Conservation (phyloP, 2,329 filamentous ascomycete species). For the Cladosporium austrohemisphaericum region DNA sequence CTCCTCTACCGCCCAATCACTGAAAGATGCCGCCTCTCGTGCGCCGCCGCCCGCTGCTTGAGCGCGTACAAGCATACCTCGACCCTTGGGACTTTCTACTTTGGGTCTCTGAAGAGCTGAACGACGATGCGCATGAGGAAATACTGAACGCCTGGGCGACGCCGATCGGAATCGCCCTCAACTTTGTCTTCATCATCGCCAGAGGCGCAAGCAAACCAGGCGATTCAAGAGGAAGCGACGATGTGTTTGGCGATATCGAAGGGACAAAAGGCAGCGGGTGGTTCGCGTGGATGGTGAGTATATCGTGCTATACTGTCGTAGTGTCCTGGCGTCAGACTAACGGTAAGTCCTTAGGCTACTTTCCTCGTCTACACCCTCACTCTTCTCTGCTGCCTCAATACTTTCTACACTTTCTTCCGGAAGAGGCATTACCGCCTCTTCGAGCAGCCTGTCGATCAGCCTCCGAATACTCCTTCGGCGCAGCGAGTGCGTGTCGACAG, state of each 20-base stretch:
- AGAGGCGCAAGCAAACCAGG: slow-evolving; percentile 57
- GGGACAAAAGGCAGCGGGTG: slow-evolving; percentile 55
- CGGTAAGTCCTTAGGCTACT: slow-evolving; percentile 36
- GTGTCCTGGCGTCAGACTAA: slow-evolving; percentile 4
- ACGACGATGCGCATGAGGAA: slow-evolving; percentile 87
- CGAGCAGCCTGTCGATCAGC: slow-evolving; percentile 73
- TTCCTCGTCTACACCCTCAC: slow-evolving; percentile 69
- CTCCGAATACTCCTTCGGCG: slow-evolving; percentile 77
- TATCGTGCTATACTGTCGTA: slow-evolving; percentile 46
- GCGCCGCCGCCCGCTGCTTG: slow-evolving; percentile 70
- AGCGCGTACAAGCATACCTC: slow-evolving; percentile 75
- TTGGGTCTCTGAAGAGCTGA: slow-evolving; percentile 88
- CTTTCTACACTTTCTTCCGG: slow-evolving; percentile 75
- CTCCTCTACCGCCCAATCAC: not conserved
- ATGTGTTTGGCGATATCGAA: slow-evolving; percentile 75
- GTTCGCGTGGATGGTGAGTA: slow-evolving; percentile 61
- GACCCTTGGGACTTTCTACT: slow-evolving; percentile 88
- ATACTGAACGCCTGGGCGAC: slow-evolving; percentile 67
- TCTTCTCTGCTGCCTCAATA: slow-evolving; percentile 67
- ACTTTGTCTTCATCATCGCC: slow-evolving; percentile 76
- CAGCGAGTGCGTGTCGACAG: slow-evolving; percentile 85
- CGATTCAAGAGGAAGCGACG: slow-evolving; percentile 49
- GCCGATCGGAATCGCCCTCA: slow-evolving; percentile 70
- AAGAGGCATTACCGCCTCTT: slow-evolving; percentile 88
- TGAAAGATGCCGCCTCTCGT: slow-evolving; percentile 69